Evolutionary conservation across 495 filamentous ascomycete genomes (phyloP), one percentile per base, ranked within the genome.

Genomic region (Achaetomiella virescens): DNA sequence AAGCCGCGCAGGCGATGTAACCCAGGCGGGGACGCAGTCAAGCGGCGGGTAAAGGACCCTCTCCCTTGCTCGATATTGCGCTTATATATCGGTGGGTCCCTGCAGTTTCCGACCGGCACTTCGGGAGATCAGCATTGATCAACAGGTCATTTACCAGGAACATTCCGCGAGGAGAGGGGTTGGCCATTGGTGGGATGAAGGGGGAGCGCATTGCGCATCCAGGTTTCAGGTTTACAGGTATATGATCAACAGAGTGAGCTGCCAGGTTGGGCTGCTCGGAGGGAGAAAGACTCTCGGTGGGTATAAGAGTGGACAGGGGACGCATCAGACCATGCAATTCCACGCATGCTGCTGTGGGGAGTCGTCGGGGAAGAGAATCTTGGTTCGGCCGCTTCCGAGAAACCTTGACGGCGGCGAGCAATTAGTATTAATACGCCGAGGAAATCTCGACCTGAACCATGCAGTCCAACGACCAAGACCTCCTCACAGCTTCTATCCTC

Each of bases 91-190:
- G 15, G 53, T 56, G 53, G 53, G 45, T 41, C n/a, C 35, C 20
- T 7, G 22, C 36, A 17, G 55, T 58, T 52, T 52, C 55, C 47
- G 55, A 48, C 55, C n/a, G 48, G 55, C 42, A 37, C 20, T 40
- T 52, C 55, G 55, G 55, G 55, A 52, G 55, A 58, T 58, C 47
- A 36, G 35, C 55, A 20, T 7, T 24, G 55, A 58, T 58, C 47
- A 36, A 31, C 55, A 25, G 12, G 35, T 41, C 18, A 21, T 29
- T 24, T 6, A 35, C 17, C 12, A 20, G 53, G 25, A 35, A 35
- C 21, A 8, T 10, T 22, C 31, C 38, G 41, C 4, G 42, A 12
- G 17, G 10, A 47, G 8, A 22, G 41, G 11, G 48, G 4, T 17
- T 42, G 33, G 42, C 18, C 11, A 58, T 58, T 47, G 55, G 55